These are phyloP conservation scores for Lenwebbia sp. DNA, from an alignment of 345 rosid species.

Conservation along the genomic window DNA sequence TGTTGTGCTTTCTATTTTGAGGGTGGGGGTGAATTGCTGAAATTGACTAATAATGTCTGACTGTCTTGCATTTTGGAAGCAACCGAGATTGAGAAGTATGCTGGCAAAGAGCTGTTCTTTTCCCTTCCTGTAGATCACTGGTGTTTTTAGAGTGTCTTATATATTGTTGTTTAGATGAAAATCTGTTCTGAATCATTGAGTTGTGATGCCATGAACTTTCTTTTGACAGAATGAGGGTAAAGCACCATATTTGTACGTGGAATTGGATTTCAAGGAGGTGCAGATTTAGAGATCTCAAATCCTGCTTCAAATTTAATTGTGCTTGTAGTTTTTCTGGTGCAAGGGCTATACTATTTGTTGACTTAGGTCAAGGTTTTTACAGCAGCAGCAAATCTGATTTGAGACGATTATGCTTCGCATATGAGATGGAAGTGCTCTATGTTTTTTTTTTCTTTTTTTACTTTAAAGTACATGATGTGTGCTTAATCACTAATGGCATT, in stretches of 20 bases:
- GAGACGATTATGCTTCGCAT: not conserved
- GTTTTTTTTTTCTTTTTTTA: not conserved
- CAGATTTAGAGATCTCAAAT: conserved; percentile 1
- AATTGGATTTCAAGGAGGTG: conserved; percentile 95
- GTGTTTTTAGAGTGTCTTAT: not conserved
- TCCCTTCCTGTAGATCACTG: not conserved
- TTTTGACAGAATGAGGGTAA: conserved; percentile 73
- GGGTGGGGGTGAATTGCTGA: not conserved
- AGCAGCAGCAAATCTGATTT: not conserved
- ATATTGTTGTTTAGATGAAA: not conserved
- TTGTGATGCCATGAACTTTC: not conserved
- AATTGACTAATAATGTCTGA: not conserved
- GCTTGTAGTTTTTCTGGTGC: not conserved
- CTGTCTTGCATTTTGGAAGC: not conserved
- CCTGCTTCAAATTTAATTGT: not conserved
- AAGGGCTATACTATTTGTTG: not conserved
- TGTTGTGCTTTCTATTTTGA: not conserved
- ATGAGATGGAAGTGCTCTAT: not conserved
- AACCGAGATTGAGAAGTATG: not conserved
- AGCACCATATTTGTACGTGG: conserved; percentile 74
- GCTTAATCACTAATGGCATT: not conserved
- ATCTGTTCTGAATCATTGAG: not conserved
- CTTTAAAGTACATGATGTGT: not conserved
- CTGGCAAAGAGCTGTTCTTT: not conserved
- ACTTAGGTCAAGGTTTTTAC: not conserved